Evolutionary conservation across 257 asterid genomes (phyloP).

Genomic region (Forsythia viridissima): DNA sequence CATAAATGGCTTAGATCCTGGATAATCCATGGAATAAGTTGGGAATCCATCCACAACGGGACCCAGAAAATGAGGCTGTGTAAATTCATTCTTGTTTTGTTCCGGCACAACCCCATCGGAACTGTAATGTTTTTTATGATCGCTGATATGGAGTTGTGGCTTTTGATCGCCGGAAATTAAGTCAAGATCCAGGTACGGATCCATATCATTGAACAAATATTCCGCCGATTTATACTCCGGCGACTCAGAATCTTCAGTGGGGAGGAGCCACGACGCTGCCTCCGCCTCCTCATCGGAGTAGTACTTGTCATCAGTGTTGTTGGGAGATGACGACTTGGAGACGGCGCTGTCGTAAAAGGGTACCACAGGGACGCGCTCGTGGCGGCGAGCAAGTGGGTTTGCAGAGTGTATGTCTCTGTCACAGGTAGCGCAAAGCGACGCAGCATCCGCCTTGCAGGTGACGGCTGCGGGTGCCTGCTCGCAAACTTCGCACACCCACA

Average conservation of each 20-base stretch:
- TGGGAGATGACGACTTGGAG: slow-evolving; percentile 24
- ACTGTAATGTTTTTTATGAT: slow-evolving; percentile 34
- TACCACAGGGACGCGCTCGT: slow-evolving; percentile 72
- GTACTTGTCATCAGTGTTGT: background rate
- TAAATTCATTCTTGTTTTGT: slow-evolving; percentile 43
- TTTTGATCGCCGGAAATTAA: slow-evolving; percentile 49
- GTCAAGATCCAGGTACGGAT: slow-evolving; percentile 64
- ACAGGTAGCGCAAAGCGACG: slow-evolving; percentile 73
- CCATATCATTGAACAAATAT: slow-evolving; percentile 49
- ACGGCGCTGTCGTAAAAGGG: slow-evolving; percentile 69
- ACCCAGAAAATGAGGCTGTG: slow-evolving; percentile 46
- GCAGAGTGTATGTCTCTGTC: slow-evolving; percentile 94
- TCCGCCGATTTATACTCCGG: slow-evolving; percentile 57
- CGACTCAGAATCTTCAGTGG: slow-evolving; percentile 32
- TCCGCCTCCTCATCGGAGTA: slow-evolving; percentile 46
- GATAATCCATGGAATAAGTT: slow-evolving; percentile 53
- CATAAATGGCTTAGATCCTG: slow-evolving; percentile 61
- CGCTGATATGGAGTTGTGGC: slow-evolving; percentile 19
- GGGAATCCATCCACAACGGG: slow-evolving; percentile 80
- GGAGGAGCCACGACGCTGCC: slow-evolving; percentile 54
- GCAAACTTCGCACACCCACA: slow-evolving; percentile 82
- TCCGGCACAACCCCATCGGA: slow-evolving; percentile 82
- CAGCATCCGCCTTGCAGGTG: slow-evolving; percentile 91
- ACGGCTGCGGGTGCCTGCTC: slow-evolving; percentile 83
- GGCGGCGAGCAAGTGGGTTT: slow-evolving; percentile 80